Evolutionary conservation across 495 filamentous ascomycete species (phyloP).

Genomic region (Lasiosphaeriaceae sp.): DNA sequence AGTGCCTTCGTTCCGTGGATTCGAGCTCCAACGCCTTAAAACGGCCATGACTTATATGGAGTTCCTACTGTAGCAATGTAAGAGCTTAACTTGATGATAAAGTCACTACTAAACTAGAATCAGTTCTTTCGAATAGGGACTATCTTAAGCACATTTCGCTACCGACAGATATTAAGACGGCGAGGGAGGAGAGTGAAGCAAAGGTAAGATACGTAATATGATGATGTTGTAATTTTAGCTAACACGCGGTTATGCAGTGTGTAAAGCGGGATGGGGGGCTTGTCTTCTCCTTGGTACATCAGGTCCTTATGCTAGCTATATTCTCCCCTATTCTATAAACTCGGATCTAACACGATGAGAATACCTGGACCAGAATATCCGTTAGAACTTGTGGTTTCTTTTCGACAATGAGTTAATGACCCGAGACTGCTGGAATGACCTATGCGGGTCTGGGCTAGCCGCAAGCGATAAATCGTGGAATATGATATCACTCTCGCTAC

Average conservation of each 20-base stretch:
- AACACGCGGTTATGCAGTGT: neutral
- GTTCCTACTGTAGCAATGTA: neutral
- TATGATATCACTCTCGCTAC: neutral
- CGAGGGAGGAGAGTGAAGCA: neutral
- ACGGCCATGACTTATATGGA: neutral
- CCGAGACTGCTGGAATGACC: neutral
- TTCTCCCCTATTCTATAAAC: too few relatives aligned
- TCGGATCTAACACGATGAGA: neutral
- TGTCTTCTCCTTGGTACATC: neutral
- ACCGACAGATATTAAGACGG: neutral
- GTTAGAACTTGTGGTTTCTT: too few relatives aligned
- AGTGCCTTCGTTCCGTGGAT: neutral
- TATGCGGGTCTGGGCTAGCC: neutral
- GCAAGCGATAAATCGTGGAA: slow-evolving; percentile 1
- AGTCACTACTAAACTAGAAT: neutral
- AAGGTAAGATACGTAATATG: neutral
- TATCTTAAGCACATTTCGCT: neutral
- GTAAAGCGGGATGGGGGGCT: neutral
- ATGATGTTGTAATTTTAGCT: neutral
- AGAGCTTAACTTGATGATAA: neutral
- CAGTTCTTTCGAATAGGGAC: neutral
- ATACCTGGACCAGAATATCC: neutral
- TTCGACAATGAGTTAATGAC: neutral
- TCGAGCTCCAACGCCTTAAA: neutral
- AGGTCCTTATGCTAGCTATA: neutral